Evolutionary conservation across 139 green algal genomes (phyloP).

Genomic region (Ettlia oleoabundans): DNA sequence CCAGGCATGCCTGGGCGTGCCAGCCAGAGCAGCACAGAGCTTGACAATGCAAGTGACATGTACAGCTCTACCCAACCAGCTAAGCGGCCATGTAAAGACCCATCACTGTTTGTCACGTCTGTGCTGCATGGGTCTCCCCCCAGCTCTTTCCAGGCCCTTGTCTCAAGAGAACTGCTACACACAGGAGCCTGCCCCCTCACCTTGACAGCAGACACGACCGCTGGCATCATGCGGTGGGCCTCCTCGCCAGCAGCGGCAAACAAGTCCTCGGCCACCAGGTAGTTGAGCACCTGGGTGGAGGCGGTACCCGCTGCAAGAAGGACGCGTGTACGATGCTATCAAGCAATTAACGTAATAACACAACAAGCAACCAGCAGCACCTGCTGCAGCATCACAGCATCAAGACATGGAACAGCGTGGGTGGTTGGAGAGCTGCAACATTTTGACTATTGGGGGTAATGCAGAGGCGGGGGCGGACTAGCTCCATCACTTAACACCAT

Average conservation of each 20-base stretch:
- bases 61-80: no score
- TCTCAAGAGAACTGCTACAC: background rate
- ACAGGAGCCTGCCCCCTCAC: background rate
- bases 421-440: no score
- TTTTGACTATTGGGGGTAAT: no score
- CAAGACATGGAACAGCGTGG: background rate
- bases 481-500: no score
- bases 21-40: background rate
- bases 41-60: background rate
- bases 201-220: slow-evolving; percentile 43
- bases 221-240: slow-evolving; percentile 12
- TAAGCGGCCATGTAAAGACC: no score
- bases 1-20: background rate
- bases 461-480: no score
- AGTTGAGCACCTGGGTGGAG: slow-evolving; percentile 14
- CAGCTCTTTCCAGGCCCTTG: no score
- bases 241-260: slow-evolving; percentile 24
- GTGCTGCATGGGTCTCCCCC: background rate
- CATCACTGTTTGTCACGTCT: background rate
- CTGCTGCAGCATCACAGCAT: background rate
- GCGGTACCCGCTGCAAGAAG: slow-evolving; percentile 10
- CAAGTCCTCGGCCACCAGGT: slow-evolving; percentile 51
- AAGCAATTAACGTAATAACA: no score
- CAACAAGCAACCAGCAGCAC: no score
- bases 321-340: no score